Base-by-base conservation (phyloP, 2,329 filamentous ascomycete species). In the Hypoxylon sp. region DNA sequence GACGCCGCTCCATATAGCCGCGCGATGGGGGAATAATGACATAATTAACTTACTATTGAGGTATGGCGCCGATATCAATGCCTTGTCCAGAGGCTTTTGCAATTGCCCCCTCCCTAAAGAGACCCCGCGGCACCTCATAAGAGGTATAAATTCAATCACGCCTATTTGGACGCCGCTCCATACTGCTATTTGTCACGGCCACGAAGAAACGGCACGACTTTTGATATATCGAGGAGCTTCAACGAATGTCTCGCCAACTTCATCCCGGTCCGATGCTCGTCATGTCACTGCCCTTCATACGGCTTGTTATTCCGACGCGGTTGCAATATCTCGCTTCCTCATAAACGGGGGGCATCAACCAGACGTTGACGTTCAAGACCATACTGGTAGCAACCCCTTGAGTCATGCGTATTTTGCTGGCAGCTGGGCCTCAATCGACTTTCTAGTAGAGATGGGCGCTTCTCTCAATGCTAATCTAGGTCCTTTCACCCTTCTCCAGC, bases 1-100 rank as follows among this genome's bases (percentile, higher is more conserved):
- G 72, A 68, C 67, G 14, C 66, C 70, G n/a, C 60, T 75, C 1
- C 72, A 75, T 25, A 61, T 72, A 11, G 72, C 73, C 5, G 71
- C 62, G 1, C 38, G 60, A 13, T 38, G 46, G 56, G 72, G 74
- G 6, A 51, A 73, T n/a, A 60, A 73, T 14, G 30, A 72, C 3
- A 63, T 74, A 0, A 49, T 74, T n/a, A 43, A 60, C 2, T 49
- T 75, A 17, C 56, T 75, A 10, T 32, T 75, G 6, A 49, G 60
- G 34, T n/a, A 73, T 17, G 72, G 70, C 2, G 72, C 72, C 2
- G 48, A 74, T 7, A 61, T 74, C 30, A 43, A 75, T 43, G 41
- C 64, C 48, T n/a, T 59, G 3, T 74, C 70, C 1, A 56, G 48
- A 28, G 50, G 66, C 5, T 70, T 69, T 43, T 75, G 74, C 48